Conservation (phyloP, 108 stramenopile species). For the Cyclotella cryptica region DNA sequence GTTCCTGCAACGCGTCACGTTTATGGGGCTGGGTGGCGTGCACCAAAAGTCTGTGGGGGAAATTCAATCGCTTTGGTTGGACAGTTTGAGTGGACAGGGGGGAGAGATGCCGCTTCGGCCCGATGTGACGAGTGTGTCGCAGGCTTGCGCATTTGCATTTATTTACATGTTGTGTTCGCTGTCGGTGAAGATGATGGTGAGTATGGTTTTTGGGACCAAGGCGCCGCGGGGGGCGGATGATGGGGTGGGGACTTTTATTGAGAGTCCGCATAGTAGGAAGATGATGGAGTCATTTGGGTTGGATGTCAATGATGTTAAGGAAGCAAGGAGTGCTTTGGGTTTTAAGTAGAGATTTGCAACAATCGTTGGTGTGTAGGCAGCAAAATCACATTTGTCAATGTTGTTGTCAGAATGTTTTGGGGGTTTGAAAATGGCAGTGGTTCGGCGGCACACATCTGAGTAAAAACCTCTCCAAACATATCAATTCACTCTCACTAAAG, state of each 20-base stretch:
- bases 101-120: constrained; percentile 23
- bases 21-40: constrained; percentile 58
- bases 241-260: constrained; percentile 62
- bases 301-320: constrained; percentile 40
- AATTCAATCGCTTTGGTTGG: constrained; percentile 30
- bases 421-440: no score
- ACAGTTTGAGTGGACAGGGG: constrained; percentile 14
- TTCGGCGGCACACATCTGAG: no score
- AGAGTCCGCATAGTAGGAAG: constrained; percentile 52
- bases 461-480: no score
- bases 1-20: constrained; percentile 59
- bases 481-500: no score
- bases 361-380: no score
- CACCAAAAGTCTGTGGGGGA: background rate
- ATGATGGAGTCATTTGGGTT: constrained; percentile 52
- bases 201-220: constrained; percentile 58
- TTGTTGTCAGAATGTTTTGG: no score
- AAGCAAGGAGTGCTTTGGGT: constrained; percentile 30
- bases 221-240: constrained; percentile 75
- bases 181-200: constrained; percentile 74
- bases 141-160: constrained; percentile 76
- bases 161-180: constrained; percentile 70
- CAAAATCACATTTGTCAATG: no score
- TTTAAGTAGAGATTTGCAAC: constrained; percentile 13
- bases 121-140: constrained; percentile 48